Evolutionary conservation across 108 stramenopile genomes (phyloP).

Genomic region (Skeletonema tropicum): DNA sequence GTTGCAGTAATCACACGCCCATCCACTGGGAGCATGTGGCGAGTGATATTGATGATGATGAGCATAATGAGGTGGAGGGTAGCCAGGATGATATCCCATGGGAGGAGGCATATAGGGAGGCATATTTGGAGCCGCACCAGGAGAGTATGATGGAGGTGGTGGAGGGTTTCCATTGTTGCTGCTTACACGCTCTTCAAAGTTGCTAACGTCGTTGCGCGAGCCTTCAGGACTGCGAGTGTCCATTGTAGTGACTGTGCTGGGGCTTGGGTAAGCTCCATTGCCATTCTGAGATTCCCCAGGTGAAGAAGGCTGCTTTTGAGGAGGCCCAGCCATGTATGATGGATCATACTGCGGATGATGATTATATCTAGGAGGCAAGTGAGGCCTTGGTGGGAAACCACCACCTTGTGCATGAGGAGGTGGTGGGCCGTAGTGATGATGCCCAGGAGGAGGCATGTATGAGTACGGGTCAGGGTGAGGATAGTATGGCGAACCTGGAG

Average conservation of each 20-base stretch:
- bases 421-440: not conserved
- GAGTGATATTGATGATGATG: conserved; percentile 15
- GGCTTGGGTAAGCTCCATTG: conserved; percentile 9
- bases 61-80: not conserved
- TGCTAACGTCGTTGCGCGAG: conserved; percentile 33
- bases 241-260: conserved; percentile 10
- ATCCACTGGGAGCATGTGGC: conserved; percentile 27
- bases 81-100: conserved; percentile 10
- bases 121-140: not conserved
- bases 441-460: conserved; percentile 14
- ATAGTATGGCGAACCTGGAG: conserved; percentile 4
- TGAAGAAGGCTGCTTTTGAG: conserved; percentile 10
- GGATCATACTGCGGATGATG: not conserved
- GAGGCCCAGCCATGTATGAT: not conserved
- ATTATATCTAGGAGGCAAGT: conserved; percentile 14
- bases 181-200: conserved; percentile 40
- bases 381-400: conserved; percentile 1
- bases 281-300: not conserved
- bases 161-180: conserved; percentile 1
- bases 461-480: conserved; percentile 4
- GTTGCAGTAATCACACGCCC: conserved; percentile 87
- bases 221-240: conserved; percentile 49
- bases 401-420: not conserved
- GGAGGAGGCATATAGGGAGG: conserved; percentile 19
- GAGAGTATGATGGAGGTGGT: not conserved